A percentile compares a stretch with the other conserved stretches of the same genome.
These are phyloP conservation scores for Podaxis rugospora DNA, from an alignment of 768 basidiomycete species.

Conservation along the genomic window DNA sequence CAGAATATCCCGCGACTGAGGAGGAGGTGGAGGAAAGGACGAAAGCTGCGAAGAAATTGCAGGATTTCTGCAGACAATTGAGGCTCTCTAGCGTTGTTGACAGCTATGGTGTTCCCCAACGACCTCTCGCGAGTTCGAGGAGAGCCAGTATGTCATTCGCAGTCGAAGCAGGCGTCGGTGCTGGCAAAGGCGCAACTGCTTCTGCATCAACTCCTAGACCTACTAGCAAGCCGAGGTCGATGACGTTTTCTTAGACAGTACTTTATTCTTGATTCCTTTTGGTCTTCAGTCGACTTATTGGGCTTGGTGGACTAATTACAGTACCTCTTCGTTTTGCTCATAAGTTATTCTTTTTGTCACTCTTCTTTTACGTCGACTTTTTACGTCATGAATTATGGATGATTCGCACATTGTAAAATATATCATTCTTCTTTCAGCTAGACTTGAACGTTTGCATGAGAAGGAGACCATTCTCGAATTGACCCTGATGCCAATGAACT, in stretches of 20 bases:
- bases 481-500: no score
- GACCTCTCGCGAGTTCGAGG: slow-evolving; percentile 3
- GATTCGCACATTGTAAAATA: neutral
- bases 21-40: slow-evolving; percentile 36
- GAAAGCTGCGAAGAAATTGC: slow-evolving; percentile 39
- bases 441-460: no score
- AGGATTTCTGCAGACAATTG: slow-evolving; percentile 48
- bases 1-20: slow-evolving; percentile 20
- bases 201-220: neutral
- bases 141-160: slow-evolving; percentile 12
- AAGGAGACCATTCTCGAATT: no score
- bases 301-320: neutral
- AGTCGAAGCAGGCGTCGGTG: slow-evolving; percentile 4
- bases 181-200: neutral
- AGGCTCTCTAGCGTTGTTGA: slow-evolving; percentile 33
- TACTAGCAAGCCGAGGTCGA: slow-evolving; percentile 4
- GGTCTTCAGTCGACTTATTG: neutral
- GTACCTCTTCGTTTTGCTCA: neutral
- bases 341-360: slow-evolving; percentile 5
- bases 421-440: neutral
- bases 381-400: neutral
- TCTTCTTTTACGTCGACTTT: neutral
- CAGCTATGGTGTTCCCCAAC: slow-evolving; percentile 12
- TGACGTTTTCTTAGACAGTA: slow-evolving; percentile 2
- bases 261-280: neutral